Evolutionary conservation across 768 basidiomycete species (phyloP), one percentile per base, ranked within the genome.

Genomic region (Boletellus ananas): DNA sequence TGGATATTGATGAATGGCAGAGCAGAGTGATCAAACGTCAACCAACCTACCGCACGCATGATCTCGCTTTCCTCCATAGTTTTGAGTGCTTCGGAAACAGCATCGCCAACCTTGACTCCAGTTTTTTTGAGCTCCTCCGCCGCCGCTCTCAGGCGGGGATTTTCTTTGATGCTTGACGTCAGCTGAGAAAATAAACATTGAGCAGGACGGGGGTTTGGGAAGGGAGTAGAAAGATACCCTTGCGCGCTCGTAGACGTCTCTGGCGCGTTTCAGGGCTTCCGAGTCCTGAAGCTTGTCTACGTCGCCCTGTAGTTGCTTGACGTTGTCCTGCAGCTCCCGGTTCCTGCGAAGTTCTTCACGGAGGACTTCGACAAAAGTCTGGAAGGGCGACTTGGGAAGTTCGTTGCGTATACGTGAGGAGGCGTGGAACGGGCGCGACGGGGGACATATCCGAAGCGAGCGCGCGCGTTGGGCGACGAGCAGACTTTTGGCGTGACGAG

Each of bases 241-340:
- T 8, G 95, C 93, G 53, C 87, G 82, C 73, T 98, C 95, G 71
- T 98, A 98, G 51, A 90, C 84, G 44, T 90, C 93, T 65, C 79
- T 81, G 2, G 94, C 94, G 60, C 79, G 80, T 74, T 90, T 92
- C 92, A 99, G 86, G 13, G 94, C 87, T 65, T 95, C 93, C 47
- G 91, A 93, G 67, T 97, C 96, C 75, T 97, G 94, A 43, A 97
- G 71, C 72, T 96, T 96, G 72, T 92, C 90, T 34, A 96, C 95
- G 68, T 98, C 94, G 55, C 96, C 96, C 71, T 95, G 92, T 16
- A 99, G 78, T 71, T 96, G 92, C 74, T 94, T 94, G 42, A 97
- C 87, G 70, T 95, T 95, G 31, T 98, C 94, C 72, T 95, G 92
- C 43, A 96, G 76, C 67, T 95, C 94, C 56, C 93, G 74, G 65